Base-by-base conservation (phyloP, 371 early-diverging fungal species). In the Rhizopus arrhizus region DNA sequence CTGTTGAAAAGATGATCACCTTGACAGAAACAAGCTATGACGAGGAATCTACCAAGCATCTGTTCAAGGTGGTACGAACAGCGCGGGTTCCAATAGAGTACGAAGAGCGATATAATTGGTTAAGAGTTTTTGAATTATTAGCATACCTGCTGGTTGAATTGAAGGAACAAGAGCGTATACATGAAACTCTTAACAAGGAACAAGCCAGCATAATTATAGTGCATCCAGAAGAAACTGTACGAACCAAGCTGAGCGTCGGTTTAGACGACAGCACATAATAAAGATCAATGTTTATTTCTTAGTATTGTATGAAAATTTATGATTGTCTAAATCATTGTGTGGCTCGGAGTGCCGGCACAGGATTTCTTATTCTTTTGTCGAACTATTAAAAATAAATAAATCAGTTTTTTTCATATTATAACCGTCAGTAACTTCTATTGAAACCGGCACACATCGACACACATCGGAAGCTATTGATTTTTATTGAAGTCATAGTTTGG, bases 171-270 rank as follows among this genome's bases (percentile, higher is more conserved):
- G 59, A 42, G 50, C 59, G 4, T 59, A 51, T 59, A 59, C 59
- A 59, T 59, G 59, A 59, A 51, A 59, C 59, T 59, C 59, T 59
- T 59, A 59, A 50, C 59, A 59, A 59, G 59, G 59, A 59, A 59
- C 52, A 59, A 59, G 42, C 51, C 52, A 59, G 59, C 59, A 51
- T 59, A 51, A 59, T 0, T 59, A 59, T 59, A 42, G 41, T 40
- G 3, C 52, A 59, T 51, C 59, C 50, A 38, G 52, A 59, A 59
- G 59, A 59, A 59, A 59, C 59, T 59, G 59, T 59, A 59, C 59
- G 52, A 59, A 59, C 42, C 52, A 59, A 59, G 52, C 59, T 59
- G 59, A 51, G 52, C 43, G 51, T 51, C 59, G 59, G 59, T 59
- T 59, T 59, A 59, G 59, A 59, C 59, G 52, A 59, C 59, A 59